A percentile compares a stretch with the other conserved stretches of the same genome.
Evolutionary conservation across 2,329 filamentous ascomycete genomes (phyloP).

Genomic region (Talaromyces piceae): DNA sequence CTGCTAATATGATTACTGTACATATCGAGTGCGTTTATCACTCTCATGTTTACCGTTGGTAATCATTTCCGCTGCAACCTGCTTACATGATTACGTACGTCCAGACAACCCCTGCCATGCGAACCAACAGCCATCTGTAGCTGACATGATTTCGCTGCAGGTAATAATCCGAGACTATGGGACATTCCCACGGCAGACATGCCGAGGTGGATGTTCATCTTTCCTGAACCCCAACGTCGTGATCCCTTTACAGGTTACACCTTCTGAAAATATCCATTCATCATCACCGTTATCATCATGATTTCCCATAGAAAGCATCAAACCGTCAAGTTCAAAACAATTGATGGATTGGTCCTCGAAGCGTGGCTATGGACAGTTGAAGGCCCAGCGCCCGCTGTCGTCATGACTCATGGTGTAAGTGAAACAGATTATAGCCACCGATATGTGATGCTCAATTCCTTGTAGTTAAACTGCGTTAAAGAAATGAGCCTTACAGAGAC

Average conservation of each 20-base stretch:
- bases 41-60: not conserved
- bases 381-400: conserved; percentile 10
- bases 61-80: not conserved
- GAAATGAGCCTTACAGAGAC: not conserved
- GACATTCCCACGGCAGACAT: not conserved
- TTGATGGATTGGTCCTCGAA: conserved; percentile 34
- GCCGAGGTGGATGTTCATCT: not conserved
- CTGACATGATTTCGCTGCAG: not conserved
- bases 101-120: not conserved
- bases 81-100: not conserved
- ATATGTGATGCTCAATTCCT: not conserved
- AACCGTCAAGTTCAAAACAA: conserved; percentile 35
- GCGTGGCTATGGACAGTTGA: conserved; percentile 31
- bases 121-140: not conserved
- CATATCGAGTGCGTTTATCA: too few relatives aligned
- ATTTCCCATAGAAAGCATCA: not conserved
- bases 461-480: conserved; percentile 20
- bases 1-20: too few relatives aligned
- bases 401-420: not conserved
- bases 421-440: not conserved
- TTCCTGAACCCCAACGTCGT: not conserved
- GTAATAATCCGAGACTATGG: too few relatives aligned
- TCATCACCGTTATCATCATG: not conserved
- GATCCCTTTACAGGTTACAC: not conserved
- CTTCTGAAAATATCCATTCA: not conserved